phyloP scores from a whole-genome alignment of 1,284 basidiomycete species.

The Stereum hirsutum region DNA sequence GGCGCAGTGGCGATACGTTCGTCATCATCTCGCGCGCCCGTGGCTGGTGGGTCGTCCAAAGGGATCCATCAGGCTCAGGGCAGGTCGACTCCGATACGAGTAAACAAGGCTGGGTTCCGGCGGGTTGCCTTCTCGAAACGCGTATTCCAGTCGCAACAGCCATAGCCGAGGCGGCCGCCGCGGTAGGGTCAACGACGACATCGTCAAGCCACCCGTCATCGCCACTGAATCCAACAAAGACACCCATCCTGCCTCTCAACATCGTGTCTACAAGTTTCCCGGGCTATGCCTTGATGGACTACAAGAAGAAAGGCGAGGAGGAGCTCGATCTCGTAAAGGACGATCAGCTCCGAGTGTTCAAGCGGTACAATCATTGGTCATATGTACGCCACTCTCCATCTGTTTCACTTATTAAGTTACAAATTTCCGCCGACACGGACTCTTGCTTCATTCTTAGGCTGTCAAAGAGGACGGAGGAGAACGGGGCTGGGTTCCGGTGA shows the following conservation, averaged over 20 bases:
- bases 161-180: slow-evolving; percentile 66
- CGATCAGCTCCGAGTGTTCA: slow-evolving; percentile 87
- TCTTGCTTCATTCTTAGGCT: slow-evolving; percentile 41
- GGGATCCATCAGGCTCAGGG: slow-evolving; percentile 82
- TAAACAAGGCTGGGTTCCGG: slow-evolving; percentile 84
- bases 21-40: slow-evolving; percentile 89
- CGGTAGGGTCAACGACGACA: slow-evolving; percentile 24
- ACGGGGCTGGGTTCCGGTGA: slow-evolving; percentile 84
- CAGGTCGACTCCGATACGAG: slow-evolving; percentile 65
- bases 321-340: slow-evolving; percentile 84
- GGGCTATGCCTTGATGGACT: slow-evolving; percentile 92
- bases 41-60: slow-evolving; percentile 99
- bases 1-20: slow-evolving; percentile 86
- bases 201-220: slow-evolving; percentile 33
- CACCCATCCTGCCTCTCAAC: slow-evolving; percentile 76
- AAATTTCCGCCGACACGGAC: no score
- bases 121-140: slow-evolving; percentile 92
- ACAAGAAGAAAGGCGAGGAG: slow-evolving; percentile 83
- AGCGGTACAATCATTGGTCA: slow-evolving; percentile 96
- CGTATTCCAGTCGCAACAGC: slow-evolving; percentile 71
- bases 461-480: slow-evolving; percentile 85
- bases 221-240: slow-evolving; percentile 30
- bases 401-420: slow-evolving; percentile 7
- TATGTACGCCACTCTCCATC: slow-evolving; percentile 38
- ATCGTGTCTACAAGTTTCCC: slow-evolving; percentile 94